These are phyloP conservation scores for Trypanosoma rangeli DNA, from an alignment of 208 protist species.

Conservation along the genomic window DNA sequence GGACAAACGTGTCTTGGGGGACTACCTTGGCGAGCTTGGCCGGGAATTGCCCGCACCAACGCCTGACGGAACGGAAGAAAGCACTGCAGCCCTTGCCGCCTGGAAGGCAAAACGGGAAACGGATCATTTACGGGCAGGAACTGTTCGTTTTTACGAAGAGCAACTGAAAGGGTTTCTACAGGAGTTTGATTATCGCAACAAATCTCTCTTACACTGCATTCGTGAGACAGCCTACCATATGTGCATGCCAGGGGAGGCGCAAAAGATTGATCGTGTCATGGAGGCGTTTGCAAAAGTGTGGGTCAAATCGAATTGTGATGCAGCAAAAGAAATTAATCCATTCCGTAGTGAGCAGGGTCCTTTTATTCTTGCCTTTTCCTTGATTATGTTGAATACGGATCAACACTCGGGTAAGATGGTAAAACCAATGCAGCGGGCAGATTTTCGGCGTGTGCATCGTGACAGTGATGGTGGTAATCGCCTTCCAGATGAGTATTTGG, in stretches of 20 bases:
- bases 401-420: conserved; percentile 94
- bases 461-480: conserved; percentile 94
- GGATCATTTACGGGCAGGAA: conserved; percentile 47
- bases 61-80: conserved; percentile 15
- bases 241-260: conserved; percentile 90
- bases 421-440: conserved; percentile 93
- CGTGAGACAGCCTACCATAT: conserved; percentile 85
- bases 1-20: conserved; percentile 84
- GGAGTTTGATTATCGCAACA: conserved; percentile 78
- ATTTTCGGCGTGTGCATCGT: conserved; percentile 96
- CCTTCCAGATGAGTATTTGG: conserved; percentile 88
- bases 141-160: conserved; percentile 69
- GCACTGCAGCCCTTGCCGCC: conserved; percentile 7
- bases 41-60: conserved; percentile 30
- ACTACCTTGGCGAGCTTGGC: conserved; percentile 88
- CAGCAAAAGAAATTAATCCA: conserved; percentile 66
- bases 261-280: conserved; percentile 95
- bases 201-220: conserved; percentile 73
- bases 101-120: conserved; percentile 35
- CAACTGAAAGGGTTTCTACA: conserved; percentile 80
- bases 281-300: conserved; percentile 86
- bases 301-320: conserved; percentile 55
- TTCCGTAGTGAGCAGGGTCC: conserved; percentile 79
- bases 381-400: conserved; percentile 99
- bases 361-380: conserved; percentile 97